Percentiles rank a stretch among this genome's conserved stretches.
These are phyloP conservation scores for Pythium diclinum DNA, from an alignment of 352 stramenopile genomes.

Conservation along the genomic window DNA sequence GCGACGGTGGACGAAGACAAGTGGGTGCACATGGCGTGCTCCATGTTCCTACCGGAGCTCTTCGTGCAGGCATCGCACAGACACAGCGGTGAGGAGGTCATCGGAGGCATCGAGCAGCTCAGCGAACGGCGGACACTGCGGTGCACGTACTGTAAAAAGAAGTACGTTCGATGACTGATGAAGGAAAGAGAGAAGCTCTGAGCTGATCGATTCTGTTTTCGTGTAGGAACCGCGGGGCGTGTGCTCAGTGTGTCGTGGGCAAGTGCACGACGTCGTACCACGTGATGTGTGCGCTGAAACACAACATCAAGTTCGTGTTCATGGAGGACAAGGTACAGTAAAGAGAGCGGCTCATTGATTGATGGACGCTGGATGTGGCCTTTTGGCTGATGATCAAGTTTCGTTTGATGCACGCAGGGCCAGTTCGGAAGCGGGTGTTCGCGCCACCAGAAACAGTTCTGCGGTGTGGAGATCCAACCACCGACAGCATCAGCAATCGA, in stretches of 20 bases:
- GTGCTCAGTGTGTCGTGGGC: conserved; percentile 60
- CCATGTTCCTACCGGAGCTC: conserved; percentile 78
- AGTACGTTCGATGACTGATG: conserved; percentile 20
- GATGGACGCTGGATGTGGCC: too few species aligned
- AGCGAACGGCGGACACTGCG: conserved; percentile 50
- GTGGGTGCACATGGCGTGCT: conserved; percentile 79
- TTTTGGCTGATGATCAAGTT: too few species aligned
- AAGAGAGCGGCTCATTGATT: too few species aligned
- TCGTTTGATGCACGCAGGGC: conserved; percentile 21
- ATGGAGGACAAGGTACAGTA: conserved; percentile 52
- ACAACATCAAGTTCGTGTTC: conserved; percentile 61
- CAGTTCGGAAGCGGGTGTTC: conserved; percentile 67
- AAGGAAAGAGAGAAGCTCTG: neutral
- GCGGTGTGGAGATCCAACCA: conserved; percentile 33
- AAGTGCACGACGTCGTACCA: conserved; percentile 79
- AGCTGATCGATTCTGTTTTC: conserved; percentile 7
- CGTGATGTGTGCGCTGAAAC: conserved; percentile 54
- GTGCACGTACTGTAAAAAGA: conserved; percentile 75
- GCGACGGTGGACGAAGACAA: conserved; percentile 35
- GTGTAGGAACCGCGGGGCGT: conserved; percentile 61
- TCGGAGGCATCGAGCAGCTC: conserved; percentile 57
- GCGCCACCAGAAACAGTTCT: conserved; percentile 56
- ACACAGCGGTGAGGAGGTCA: conserved; percentile 47
- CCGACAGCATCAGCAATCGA: conserved; percentile 16
- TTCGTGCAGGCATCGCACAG: conserved; percentile 34